Evolutionary conservation across 768 basidiomycete species (phyloP).

Genomic region (Amanita exitialis): DNA sequence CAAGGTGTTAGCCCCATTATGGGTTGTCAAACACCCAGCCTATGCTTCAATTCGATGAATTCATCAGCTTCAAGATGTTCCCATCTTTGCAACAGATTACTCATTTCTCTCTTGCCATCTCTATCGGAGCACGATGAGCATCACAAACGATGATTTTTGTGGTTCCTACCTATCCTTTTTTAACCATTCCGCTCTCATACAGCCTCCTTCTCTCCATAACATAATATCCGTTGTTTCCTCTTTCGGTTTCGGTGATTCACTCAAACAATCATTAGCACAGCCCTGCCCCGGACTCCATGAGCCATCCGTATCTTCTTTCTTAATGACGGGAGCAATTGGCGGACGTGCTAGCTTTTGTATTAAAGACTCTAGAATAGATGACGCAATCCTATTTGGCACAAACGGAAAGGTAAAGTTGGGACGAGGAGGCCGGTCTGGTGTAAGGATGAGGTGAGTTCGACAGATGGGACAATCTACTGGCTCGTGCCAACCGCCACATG

Average conservation of each 20-base stretch:
- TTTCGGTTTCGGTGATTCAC: slow-evolving; percentile 22
- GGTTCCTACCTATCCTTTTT: slow-evolving; percentile 41
- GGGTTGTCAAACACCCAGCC: slow-evolving; percentile 37
- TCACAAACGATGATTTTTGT: background rate
- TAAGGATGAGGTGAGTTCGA: slow-evolving; percentile 40
- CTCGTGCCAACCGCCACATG: slow-evolving; percentile 61
- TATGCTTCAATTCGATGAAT: slow-evolving; percentile 43
- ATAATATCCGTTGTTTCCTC: slow-evolving; percentile 21
- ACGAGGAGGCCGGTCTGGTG: slow-evolving; percentile 43
- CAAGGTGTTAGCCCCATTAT: too few relatives aligned
- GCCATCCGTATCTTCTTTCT: slow-evolving; percentile 31
- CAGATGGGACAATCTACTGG: slow-evolving; percentile 60
- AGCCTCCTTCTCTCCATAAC: slow-evolving; percentile 44
- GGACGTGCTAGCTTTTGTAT: slow-evolving; percentile 34
- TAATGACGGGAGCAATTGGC: slow-evolving; percentile 25
- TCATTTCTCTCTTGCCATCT: slow-evolving; percentile 48
- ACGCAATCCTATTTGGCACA: slow-evolving; percentile 49
- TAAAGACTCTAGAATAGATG: slow-evolving; percentile 40
- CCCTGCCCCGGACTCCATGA: slow-evolving; percentile 23
- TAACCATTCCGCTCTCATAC: slow-evolving; percentile 43
- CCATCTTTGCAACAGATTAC: slow-evolving; percentile 38
- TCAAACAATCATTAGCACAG: slow-evolving; percentile 20
- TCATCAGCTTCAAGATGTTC: slow-evolving; percentile 35
- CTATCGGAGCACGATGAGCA: slow-evolving; percentile 20
- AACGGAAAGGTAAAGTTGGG: slow-evolving; percentile 46